These are phyloP conservation scores for Euphorbia tirucalli DNA, from an alignment of 345 rosid genomes.

Conservation along the genomic window DNA sequence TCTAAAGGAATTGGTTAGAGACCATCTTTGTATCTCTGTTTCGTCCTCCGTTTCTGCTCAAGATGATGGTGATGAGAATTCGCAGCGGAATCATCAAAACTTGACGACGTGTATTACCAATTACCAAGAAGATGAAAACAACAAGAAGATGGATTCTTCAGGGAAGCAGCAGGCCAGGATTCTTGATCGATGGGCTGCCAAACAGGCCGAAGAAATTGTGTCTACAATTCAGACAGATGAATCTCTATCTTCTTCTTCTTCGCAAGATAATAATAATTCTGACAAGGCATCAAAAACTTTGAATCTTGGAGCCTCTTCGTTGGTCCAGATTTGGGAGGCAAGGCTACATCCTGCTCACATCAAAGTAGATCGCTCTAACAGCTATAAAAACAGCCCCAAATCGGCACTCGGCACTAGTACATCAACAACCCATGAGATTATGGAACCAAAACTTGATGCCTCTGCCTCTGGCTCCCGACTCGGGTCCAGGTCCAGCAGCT, in stretches of 20 bases:
- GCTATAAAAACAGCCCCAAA: conserved; percentile 19
- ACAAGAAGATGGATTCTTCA: conserved; percentile 13
- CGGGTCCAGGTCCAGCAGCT: background rate
- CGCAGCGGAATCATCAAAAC: background rate
- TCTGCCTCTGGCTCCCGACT: background rate
- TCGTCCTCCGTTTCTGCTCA: conserved; percentile 21
- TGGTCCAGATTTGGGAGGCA: conserved; percentile 93
- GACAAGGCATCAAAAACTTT: conserved; percentile 5
- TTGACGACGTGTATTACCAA: conserved; percentile 15
- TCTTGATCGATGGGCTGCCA: conserved; percentile 44
- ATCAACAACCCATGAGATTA: too few relatives aligned
- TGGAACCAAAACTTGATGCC: too few relatives aligned
- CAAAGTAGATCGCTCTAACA: conserved; percentile 35
- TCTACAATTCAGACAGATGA: conserved; percentile 33
- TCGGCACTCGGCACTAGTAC: conserved; percentile 11
- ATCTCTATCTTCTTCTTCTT: background rate
- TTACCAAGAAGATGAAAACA: background rate
- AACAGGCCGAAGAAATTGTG: conserved; percentile 40
- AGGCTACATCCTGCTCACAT: conserved; percentile 25
- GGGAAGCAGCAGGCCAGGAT: conserved; percentile 27
- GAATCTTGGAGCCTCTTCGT: conserved; percentile 65
- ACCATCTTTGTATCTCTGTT: conserved; percentile 41
- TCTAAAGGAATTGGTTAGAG: conserved; percentile 60
- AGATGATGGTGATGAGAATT: conserved; percentile 13
- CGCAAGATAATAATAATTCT: background rate